Evolutionary conservation across 441 rosid species (phyloP), one percentile per base, ranked within the genome.

Genomic region (Biscutella laevigata): DNA sequence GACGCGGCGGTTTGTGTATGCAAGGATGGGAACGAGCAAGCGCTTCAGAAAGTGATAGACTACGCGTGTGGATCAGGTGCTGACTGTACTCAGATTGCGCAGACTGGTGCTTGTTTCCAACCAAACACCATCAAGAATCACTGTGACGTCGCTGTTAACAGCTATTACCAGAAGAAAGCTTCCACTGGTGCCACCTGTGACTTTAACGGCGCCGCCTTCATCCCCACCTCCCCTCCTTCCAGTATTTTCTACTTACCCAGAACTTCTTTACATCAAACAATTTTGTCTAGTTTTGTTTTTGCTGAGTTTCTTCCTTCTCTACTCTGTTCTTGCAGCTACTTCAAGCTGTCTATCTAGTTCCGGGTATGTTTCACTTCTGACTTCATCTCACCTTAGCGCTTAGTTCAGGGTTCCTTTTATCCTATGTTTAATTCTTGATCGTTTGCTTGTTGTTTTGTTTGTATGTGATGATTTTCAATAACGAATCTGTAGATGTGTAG

Each of bases 11-110:
- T 85, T 61, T 92, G 98, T 40, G 5, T 88, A 27, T 92, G 98
- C 41, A 92, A 77, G 61, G 94, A 83, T 55, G 95, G 81, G 29
- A 27, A 62, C 53, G 92, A 86, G 1, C 7, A 34, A 25, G 73
- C 35, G 4, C 77, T 86, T 1, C 98, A 92, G 72, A 92, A 81
- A 56, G 37, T 68, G 7, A 14, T 92, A 14, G 98, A 92, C 69
- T 92, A 79, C 53, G 96, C 98, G 4, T 88, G 98, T 60, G 96
- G 94, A 69, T 73, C 83, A 46, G 99, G 99, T 44, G 97, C 95
- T 24, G 99, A 92, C 34, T 92, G 97, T 64, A 20, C 76, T 1
- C 61, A 70, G 24, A 88, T 88, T 71, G 61, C 61, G 26, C 82
- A 74, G 66, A 75, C 17, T 46, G 99, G 95, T 9, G 64, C 64